Evolutionary conservation across 1,284 basidiomycete genomes (phyloP).

Genomic region (Marasmius oreades): DNA sequence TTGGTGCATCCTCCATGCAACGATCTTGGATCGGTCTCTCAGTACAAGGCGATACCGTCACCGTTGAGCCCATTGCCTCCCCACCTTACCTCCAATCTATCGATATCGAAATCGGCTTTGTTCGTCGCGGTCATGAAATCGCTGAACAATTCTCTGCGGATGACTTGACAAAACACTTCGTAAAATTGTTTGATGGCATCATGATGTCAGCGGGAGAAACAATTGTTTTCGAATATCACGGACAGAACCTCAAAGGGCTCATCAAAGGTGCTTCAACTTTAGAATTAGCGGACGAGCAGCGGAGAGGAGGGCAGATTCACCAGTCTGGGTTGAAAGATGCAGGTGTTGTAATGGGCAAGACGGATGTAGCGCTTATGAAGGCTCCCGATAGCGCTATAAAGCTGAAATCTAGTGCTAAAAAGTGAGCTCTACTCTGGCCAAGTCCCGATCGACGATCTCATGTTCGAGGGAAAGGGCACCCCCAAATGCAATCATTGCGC

Average conservation of each 20-base stretch:
- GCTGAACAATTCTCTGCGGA: slow-evolving; percentile 78
- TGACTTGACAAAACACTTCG: slow-evolving; percentile 77
- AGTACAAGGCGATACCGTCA: slow-evolving; percentile 70
- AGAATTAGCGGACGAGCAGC: slow-evolving; percentile 64
- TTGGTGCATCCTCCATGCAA: slow-evolving; percentile 69
- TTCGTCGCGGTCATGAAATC: slow-evolving; percentile 61
- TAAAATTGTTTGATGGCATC: slow-evolving; percentile 60
- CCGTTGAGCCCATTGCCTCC: slow-evolving; percentile 63
- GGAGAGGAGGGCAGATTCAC: slow-evolving; percentile 30
- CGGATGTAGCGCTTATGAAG: slow-evolving; percentile 88
- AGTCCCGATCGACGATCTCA: slow-evolving; percentile 5
- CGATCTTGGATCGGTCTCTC: slow-evolving; percentile 88
- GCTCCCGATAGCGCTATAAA: slow-evolving; percentile 80
- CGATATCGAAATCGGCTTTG: slow-evolving; percentile 79
- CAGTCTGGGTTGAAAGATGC: slow-evolving; percentile 33
- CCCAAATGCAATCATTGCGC: slow-evolving; percentile 93
- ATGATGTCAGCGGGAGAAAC: slow-evolving; percentile 75
- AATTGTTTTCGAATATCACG: slow-evolving; percentile 89
- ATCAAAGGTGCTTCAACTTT: slow-evolving; percentile 68
- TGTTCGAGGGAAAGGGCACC: slow-evolving; percentile 58
- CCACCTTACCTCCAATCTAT: slow-evolving; percentile 72
- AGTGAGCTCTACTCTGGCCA: slow-evolving; percentile 43
- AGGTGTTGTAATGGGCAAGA: slow-evolving; percentile 88
- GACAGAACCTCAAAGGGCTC: slow-evolving; percentile 76
- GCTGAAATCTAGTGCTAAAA: slow-evolving; percentile 90